Evolutionary conservation across 2,329 filamentous ascomycete species (phyloP), one percentile per base, ranked within the genome.

Genomic region (Aspergillus novoparasiticus): DNA sequence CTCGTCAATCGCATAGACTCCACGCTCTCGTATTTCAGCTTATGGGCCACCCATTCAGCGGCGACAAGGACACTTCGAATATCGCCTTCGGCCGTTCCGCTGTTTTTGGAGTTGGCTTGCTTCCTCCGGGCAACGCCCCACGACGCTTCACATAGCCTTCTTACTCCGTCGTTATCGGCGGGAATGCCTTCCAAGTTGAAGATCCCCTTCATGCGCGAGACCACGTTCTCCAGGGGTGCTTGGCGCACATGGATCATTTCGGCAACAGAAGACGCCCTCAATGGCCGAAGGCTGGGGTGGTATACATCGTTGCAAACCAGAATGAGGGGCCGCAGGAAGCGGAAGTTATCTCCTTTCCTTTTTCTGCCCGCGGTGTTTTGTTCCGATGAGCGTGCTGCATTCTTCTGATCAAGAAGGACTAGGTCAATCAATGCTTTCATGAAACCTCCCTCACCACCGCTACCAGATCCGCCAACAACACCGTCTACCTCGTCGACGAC

Each of bases 301-400:
- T 99, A 99, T 1, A 98, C 88, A 76, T 99, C 96, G 72, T 99
- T 99, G 82, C 95, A 99, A 70, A 99, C 95, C 55, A 99, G 83
- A 57, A 99, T 93, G 34, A 99, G 83, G 0, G 95, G 95, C 53
- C 95, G 86, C 79, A 96, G 86, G 65, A 97, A 85, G 48, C 91
- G 87, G 74, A 99, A 99, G 63, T 89, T 90, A 72, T 98, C 94
- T 0, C 89, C 90, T 75, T 93, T 94, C 77, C 87, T 92, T 64
- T 83, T 78, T 48, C 70, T 76, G 50, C 68, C 67, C 12, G 62
- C 66, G 1, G 68, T 62, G 2, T 65, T 67, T 48, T 70, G 67
- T 55, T 78, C 74, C 3, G 69, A 61, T 10, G 71, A 69, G 19
- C 69, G 73, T 43, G 73, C 78, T 1, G 83, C 85, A 71, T 97